Evolutionary conservation across 2,329 filamentous ascomycete genomes (phyloP), one percentile per base, ranked within the genome.

Genomic region (Cytospora chrysosperma): DNA sequence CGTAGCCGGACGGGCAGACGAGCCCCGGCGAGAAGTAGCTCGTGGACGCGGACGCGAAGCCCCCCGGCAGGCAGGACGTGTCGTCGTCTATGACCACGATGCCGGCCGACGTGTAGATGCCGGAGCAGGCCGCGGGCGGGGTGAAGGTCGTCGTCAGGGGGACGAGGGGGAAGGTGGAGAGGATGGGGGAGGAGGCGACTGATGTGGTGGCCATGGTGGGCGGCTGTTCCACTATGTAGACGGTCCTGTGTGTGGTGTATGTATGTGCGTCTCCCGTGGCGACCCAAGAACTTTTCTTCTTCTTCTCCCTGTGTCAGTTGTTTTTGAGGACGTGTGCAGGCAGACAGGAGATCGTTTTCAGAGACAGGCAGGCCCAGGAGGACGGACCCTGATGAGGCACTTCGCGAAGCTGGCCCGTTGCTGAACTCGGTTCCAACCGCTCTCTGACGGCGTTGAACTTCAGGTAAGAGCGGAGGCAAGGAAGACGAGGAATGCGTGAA

Each of bases 1-100:
- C 73, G 72, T 64, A 66, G 13, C 64, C 64, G 1, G 64, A 49
- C 1, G 64, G 64, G n/a, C 64, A 65, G 28, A 19, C 70, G 68
- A 65, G 47, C 13, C 64, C 64, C 3, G 64, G 64, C 0, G 61
- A 63, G 61, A 65, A 65, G 30, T 63, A 65, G 15, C 58, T 51
- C 13, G 60, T 63, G 5, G 64, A 47, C 7, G 56, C 34, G 6
- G 50, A 50, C 6, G 47, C 51, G 47, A 62, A 65, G 51, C 64
- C 64, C 4, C 58, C 21, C 12, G 64, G 64, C 19, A 65, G 56
- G 56, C 64, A 65, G 21, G 61, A 50, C 6, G 57, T 21, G 43
- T 57, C 56, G 1, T n/a, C 50, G 26, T 56, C 64, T 51, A 62
- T 59, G 7, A 51, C 26, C 13, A 49, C 61, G 17, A 59, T 47